Conservation (phyloP, 23 red algal species). For the Cyanidiococcus yangmingshanensis region DNA sequence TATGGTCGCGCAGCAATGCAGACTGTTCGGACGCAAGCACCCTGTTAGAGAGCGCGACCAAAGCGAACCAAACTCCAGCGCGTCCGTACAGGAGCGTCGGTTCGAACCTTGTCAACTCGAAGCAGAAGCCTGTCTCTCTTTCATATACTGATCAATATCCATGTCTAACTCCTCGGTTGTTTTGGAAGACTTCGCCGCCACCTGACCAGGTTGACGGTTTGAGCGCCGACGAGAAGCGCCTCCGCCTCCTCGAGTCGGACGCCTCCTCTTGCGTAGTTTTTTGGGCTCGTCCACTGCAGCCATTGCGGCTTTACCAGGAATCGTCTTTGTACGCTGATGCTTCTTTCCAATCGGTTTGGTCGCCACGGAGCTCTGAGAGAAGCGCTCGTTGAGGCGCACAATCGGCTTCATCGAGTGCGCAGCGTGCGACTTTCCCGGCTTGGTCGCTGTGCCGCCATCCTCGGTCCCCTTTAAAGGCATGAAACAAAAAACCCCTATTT, state of each 20-base stretch:
- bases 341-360: background rate
- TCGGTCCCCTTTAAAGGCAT: background rate
- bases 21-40: no score
- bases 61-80: no score
- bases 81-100: no score
- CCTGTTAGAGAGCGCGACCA: no score
- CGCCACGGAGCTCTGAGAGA: background rate
- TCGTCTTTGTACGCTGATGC: background rate
- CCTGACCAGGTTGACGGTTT: background rate
- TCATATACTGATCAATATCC: constrained; percentile 9
- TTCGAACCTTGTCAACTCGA: background rate
- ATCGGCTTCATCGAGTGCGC: background rate
- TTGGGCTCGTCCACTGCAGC: background rate
- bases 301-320: background rate
- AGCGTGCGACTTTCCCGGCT: background rate
- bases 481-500: no score
- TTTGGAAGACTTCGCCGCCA: background rate
- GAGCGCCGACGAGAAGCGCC: background rate
- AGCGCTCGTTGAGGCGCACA: background rate
- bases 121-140: background rate
- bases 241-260: background rate
- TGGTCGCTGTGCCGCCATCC: background rate
- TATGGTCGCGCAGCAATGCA: no score
- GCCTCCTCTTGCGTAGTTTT: background rate
- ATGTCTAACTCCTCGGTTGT: background rate